Base-by-base conservation (phyloP, 371 early-diverging fungal genomes). In the Rhizopus sp. region DNA sequence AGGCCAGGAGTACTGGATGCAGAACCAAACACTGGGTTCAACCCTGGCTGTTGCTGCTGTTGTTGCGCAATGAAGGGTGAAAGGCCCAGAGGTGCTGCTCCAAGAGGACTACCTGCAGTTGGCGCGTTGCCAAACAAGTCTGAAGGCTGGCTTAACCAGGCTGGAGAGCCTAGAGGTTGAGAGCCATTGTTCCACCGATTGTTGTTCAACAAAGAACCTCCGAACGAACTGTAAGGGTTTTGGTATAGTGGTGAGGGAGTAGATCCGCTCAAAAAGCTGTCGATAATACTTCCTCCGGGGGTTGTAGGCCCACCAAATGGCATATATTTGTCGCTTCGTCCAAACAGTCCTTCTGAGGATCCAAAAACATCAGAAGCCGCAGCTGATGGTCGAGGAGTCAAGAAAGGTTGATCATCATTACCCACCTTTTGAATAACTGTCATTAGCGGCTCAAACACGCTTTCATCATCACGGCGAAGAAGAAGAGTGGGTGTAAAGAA, bases 401-500 rank as follows among this genome's bases (percentile, higher is more conserved):
- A 65, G 70, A 89, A 90, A 1, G 88, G 88, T 16, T 81, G 75
- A 17, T 84, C 82, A 4, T 87, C 88, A 46, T 80, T 80, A 7
- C 84, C 83, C 3, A 88, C 73, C 54, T 75, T 78, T 23, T 81
- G 72, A 41, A 88, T 82, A 53, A 92, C 58, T 3, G 70, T 57
- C 37, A 80, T 82, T 30, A 93, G 64, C 0, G 87, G 85, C 57
- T 91, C 92, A 69, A 90, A 92, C 1, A 72, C 64, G 0, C 75
- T 34, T 23, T 89, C 88, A 32, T 88, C 90, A 41, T 89, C 92
- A 33, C 86, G 81, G 64, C 83, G 79, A 23, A 93, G 85, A 42
- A 90, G 75, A 16, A 93, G 73, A 32, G 84, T 83, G 13, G 79
- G 69, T 1, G 84, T 69, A 59, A 93, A 93, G 64, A 91, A 93